Base-by-base conservation (phyloP, 176 grass and related monocot genomes). In the Dendrocalamus sinicus region DNA sequence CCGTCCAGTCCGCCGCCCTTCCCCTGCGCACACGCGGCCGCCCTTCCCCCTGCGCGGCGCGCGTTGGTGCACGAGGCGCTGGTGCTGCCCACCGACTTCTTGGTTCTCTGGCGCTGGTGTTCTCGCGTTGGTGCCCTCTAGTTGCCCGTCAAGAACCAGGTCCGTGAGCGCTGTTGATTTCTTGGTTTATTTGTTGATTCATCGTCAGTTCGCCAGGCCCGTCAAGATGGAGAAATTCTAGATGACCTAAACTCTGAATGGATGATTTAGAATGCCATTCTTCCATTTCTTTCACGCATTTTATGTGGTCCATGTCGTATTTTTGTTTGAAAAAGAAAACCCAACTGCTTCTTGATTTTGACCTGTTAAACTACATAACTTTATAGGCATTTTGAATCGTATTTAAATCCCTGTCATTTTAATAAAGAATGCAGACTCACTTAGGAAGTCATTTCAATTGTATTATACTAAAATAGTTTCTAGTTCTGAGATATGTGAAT, bases 381-480 rank as follows among this genome's bases (percentile, higher is more conserved):
- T 66, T 14, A 77, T 64, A 50, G 7, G 22, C 79, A 70, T n/a
- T 76, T 60, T 10, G 58, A 32, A 67, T 62, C 67, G 4, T 19
- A 59, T 60, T 74, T 52, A 50, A 64, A 76, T 57, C n/a, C 58
- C 12, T 11, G 13, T 47, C 50, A 77, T 46, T 64, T 58, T 80
- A 37, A 12, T 7, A 7, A 62, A 75, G 23, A 45, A 67, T 60
- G 51, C 10, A 54, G 43, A 67, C 2, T 57, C 57, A 15, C 4
- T 55, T 77, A 32, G 10, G 2, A 17, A 75, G 65, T 83, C 19
- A 70, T 83, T 73, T 89, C 7, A 12, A 32, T 35, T 76, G 23
- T 74, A 57, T 39, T 82, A 45, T 53, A 77, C 35, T 73, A 39
- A 53, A 60, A 78, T 82, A 75, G 4, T 28, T 73, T 7, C 43